Evolutionary conservation across 2,329 filamentous ascomycete species (phyloP).

Genomic region (Volutella citrinella): DNA sequence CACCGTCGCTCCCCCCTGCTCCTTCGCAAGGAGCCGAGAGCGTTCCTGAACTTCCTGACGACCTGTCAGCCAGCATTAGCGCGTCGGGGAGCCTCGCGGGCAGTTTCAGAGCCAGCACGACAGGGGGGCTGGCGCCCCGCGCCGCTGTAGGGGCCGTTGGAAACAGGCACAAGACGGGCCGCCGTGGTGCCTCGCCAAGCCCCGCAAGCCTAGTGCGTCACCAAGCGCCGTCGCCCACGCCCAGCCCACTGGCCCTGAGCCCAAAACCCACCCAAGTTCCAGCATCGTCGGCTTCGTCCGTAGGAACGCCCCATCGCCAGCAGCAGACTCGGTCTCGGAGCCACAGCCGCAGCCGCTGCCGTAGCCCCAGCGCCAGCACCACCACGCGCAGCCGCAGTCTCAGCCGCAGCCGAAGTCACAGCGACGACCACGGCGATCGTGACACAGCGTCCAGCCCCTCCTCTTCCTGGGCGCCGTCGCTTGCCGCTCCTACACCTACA

Average conservation of each 20-base stretch:
- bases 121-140: constrained; percentile 19
- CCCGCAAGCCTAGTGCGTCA: constrained; percentile 17
- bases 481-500: constrained; percentile 1
- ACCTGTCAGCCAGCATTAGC: too few relatives aligned
- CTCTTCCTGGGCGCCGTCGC: constrained; percentile 7
- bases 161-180: constrained; percentile 10
- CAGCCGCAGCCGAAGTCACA: constrained; percentile 11
- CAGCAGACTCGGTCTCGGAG: constrained; percentile 11
- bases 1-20: too few relatives aligned
- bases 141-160: constrained; percentile 14
- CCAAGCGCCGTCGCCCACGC: constrained; percentile 20
- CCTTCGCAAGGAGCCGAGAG: too few relatives aligned
- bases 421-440: too few relatives aligned
- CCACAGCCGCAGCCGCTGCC: constrained; percentile 11
- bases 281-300: constrained; percentile 11
- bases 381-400: constrained; percentile 10
- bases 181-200: constrained; percentile 14
- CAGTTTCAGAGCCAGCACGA: constrained; percentile 11
- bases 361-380: constrained; percentile 3
- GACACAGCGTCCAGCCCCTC: constrained; percentile 5
- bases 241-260: constrained; percentile 22
- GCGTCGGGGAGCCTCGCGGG: constrained; percentile 10
- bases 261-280: constrained; percentile 28
- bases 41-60: too few relatives aligned
- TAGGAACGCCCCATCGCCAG: constrained; percentile 12